Evolutionary conservation across 129 eudicot species (phyloP), one percentile per base, ranked within the genome.

Genomic region (Pseudognaphalium luteoalbum): DNA sequence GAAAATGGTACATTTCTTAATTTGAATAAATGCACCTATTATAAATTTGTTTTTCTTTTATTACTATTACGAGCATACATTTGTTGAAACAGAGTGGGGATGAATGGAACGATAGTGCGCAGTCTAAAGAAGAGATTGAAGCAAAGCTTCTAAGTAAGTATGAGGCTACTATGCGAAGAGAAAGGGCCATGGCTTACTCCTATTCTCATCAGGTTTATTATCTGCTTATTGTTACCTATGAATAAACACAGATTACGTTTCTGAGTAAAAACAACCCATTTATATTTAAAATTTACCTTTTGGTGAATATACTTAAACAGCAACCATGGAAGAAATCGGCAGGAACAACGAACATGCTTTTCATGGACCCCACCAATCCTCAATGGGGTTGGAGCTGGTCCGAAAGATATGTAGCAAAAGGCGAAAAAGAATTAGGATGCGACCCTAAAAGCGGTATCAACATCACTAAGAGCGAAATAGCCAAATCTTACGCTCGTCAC

Each of bases 371-470:
- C 0, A 88, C 88, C 33, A 93, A 90, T 85, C 98, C 96, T 19
- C 98, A 93, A 52, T 93, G 98, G 98, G 98, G 98, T 15, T 93
- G 98, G 98, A 93, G 98, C 84, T 93, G 98, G 98, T 82, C 92
- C 68, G 98, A 93, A 65, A 82, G 98, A 47, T 90, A 90, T 84
- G 88, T 79, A 87, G 85, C 84, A 6, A 85, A 54, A 73, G 81
- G 56, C 41, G 80, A 76, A 30, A 76, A 80, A 73, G 79, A 80
- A 16, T 22, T 75, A 2, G 82, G 70, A 75, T 81, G 70, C 22
- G 88, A 92, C 19, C 81, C 76, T 32, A 88, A 82, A 41, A 84
- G 78, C n/a, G 83, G 78, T 30, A 11, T 74, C 80, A 78, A 72
- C 76, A 61, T 76, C 39, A 51, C 85, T 41, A 81, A 79, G 30